phyloP scores from a whole-genome alignment of 2,329 filamentous ascomycete genomes.

The Sporothrix luriei region DNA sequence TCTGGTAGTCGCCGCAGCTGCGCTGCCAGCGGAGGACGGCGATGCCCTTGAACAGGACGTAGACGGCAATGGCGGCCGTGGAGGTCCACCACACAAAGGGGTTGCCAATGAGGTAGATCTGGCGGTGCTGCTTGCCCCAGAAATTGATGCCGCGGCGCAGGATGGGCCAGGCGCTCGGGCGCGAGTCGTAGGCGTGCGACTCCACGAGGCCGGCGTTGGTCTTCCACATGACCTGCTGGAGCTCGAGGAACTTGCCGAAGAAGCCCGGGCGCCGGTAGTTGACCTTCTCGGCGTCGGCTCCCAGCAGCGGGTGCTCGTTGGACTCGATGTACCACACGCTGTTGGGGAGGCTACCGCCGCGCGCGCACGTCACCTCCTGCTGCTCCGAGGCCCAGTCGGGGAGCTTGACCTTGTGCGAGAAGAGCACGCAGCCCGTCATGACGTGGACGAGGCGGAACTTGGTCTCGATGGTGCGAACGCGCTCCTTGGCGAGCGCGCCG shows the following conservation, averaged over 20 bases:
- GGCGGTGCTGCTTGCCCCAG: conserved; percentile 91
- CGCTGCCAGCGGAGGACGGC: conserved; percentile 93
- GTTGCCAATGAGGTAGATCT: conserved; percentile 96
- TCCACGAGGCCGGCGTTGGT: conserved; percentile 96
- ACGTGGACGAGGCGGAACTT: conserved; percentile 95
- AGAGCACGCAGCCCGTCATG: conserved; percentile 95
- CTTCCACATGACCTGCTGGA: conserved; percentile 98
- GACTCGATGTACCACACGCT: conserved; percentile 95
- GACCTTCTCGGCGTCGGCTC: conserved; percentile 79
- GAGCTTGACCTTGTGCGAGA: conserved; percentile 98
- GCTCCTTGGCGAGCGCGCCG: conserved; percentile 74
- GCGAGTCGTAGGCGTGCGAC: conserved; percentile 97
- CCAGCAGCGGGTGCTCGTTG: conserved; percentile 80
- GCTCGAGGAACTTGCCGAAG: conserved; percentile 95
- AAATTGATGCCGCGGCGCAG: conserved; percentile 97
- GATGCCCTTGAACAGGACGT: conserved; percentile 81
- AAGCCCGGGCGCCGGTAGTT: conserved; percentile 95
- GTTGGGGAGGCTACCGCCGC: conserved; percentile 88
- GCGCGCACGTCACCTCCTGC: conserved; percentile 97
- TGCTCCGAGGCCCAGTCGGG: conserved; percentile 98
- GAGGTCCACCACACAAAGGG: conserved; percentile 93
- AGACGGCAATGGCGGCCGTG: conserved; percentile 74
- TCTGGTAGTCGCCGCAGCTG: conserved; percentile 81
- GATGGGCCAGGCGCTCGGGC: conserved; percentile 89
- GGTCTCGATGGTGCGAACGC: conserved; percentile 89